Evolutionary conservation across 225 moss, liverwort and hornwort genomes (phyloP).

Genomic region (Pleurozium schreberi): DNA sequence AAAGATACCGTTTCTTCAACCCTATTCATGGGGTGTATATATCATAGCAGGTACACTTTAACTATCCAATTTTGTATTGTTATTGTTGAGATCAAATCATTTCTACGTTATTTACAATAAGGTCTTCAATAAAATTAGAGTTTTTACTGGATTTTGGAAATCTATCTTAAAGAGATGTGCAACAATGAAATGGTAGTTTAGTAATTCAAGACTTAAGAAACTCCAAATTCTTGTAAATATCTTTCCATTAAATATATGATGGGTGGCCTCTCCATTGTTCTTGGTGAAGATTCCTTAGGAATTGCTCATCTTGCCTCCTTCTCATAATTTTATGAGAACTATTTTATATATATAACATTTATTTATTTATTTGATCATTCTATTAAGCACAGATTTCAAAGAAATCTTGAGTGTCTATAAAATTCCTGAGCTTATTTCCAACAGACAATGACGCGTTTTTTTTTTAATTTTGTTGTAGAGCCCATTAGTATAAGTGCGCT

Average conservation of each 20-base stretch:
- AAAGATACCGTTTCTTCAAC: too few relatives aligned
- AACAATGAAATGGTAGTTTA: not conserved
- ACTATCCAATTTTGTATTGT: not conserved
- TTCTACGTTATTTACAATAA: not conserved
- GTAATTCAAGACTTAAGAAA: not conserved
- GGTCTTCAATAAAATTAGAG: not conserved
- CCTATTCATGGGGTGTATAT: not conserved
- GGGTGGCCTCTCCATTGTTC: not conserved
- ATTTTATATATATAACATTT: not conserved
- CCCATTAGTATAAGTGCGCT: not conserved
- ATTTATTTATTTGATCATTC: not conserved
- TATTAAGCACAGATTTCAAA: not conserved
- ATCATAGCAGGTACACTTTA: not conserved
- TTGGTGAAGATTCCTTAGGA: too few relatives aligned
- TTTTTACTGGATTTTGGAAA: not conserved
- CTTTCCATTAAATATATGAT: too few relatives aligned
- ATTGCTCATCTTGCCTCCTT: not conserved
- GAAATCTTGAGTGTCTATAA: not conserved
- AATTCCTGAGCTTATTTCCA: rapidly evolving
- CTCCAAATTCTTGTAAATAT: not conserved
- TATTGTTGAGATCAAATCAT: not conserved
- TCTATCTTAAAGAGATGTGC: not conserved
- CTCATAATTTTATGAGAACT: not conserved
- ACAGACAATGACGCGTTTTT: not conserved
- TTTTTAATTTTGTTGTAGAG: not conserved